These are phyloP conservation scores for Neoascochyta sp. DNA, from an alignment of 2,329 filamentous ascomycete species.

Conservation along the genomic window DNA sequence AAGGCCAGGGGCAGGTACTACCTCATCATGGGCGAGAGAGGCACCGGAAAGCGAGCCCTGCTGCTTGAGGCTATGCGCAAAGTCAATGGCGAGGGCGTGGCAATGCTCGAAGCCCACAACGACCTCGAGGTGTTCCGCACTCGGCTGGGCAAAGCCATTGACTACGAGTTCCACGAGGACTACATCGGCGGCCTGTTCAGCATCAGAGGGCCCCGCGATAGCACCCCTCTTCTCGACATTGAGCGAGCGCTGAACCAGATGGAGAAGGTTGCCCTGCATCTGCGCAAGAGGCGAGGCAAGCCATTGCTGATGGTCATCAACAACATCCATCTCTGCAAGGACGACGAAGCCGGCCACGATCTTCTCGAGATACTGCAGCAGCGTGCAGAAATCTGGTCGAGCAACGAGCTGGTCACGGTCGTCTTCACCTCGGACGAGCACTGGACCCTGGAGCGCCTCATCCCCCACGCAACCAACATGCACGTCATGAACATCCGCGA, in stretches of 20 bases:
- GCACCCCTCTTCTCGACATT: slow-evolving; percentile 87
- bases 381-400: slow-evolving; percentile 92
- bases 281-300: slow-evolving; percentile 58
- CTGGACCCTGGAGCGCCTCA: slow-evolving; percentile 93
- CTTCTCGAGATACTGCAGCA: slow-evolving; percentile 92
- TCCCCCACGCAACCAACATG: slow-evolving; percentile 88
- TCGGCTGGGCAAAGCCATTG: slow-evolving; percentile 84
- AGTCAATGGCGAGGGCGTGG: slow-evolving; percentile 78
- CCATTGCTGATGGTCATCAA: slow-evolving; percentile 90
- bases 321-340: slow-evolving; percentile 82
- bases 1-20: slow-evolving; percentile 75
- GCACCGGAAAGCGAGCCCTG: slow-evolving; percentile 94
- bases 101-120: slow-evolving; percentile 94
- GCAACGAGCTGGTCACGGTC: slow-evolving; percentile 80
- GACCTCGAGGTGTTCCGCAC: slow-evolving; percentile 94
- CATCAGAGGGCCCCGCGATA: slow-evolving; percentile 85
- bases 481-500: slow-evolving; percentile 82
- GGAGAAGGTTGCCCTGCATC: slow-evolving; percentile 82
- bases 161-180: slow-evolving; percentile 96
- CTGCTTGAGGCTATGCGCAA: slow-evolving; percentile 90
- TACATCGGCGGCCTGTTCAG: slow-evolving; percentile 95
- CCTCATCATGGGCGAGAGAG: slow-evolving; percentile 88
- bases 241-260: slow-evolving; percentile 95
- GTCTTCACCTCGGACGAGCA: slow-evolving; percentile 97
- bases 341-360: slow-evolving; percentile 85